Evolutionary conservation across 352 stramenopile species (phyloP).

Genomic region (Globisporangium recalcitrans): DNA sequence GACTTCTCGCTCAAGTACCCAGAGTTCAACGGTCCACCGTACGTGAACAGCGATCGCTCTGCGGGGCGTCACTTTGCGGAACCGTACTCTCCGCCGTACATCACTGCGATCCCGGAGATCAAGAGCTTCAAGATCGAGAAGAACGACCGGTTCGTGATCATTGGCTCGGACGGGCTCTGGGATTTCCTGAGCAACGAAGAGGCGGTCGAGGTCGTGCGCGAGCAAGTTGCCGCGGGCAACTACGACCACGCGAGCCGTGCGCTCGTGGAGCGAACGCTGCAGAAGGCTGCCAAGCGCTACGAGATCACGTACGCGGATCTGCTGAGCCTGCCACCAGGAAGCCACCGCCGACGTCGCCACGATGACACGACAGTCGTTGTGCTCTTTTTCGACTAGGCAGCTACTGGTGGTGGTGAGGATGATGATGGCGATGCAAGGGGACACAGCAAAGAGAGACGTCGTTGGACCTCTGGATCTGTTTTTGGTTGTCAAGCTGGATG

Average conservation of each 20-base stretch:
- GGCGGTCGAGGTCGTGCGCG: conserved; percentile 88
- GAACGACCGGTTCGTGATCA: conserved; percentile 95
- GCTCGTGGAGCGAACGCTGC: conserved; percentile 76
- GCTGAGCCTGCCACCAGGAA: conserved; percentile 74
- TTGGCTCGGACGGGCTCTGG: conserved; percentile 97
- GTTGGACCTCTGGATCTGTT: background rate
- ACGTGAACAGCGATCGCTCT: conserved; percentile 76
- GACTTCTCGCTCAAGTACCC: conserved; percentile 93
- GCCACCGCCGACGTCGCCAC: conserved; percentile 80
- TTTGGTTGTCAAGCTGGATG: background rate
- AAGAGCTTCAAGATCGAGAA: conserved; percentile 47
- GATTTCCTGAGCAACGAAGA: conserved; percentile 96
- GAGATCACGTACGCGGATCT: conserved; percentile 81
- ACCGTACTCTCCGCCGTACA: conserved; percentile 92
- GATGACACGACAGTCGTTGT: conserved; percentile 92
- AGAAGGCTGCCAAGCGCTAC: conserved; percentile 69
- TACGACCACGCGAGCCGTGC: conserved; percentile 66
- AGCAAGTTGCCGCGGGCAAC: conserved; percentile 49
- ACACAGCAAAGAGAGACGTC: background rate
- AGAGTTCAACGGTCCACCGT: conserved; percentile 88
- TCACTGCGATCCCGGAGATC: conserved; percentile 86
- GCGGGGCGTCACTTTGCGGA: conserved; percentile 82
- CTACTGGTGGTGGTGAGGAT: background rate
- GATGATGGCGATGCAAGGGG: too few species aligned
- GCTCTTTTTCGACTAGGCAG: conserved; percentile 74